phyloP scores from a whole-genome alignment of 2,329 filamentous ascomycete species.

The Talaromyces sp. region DNA sequence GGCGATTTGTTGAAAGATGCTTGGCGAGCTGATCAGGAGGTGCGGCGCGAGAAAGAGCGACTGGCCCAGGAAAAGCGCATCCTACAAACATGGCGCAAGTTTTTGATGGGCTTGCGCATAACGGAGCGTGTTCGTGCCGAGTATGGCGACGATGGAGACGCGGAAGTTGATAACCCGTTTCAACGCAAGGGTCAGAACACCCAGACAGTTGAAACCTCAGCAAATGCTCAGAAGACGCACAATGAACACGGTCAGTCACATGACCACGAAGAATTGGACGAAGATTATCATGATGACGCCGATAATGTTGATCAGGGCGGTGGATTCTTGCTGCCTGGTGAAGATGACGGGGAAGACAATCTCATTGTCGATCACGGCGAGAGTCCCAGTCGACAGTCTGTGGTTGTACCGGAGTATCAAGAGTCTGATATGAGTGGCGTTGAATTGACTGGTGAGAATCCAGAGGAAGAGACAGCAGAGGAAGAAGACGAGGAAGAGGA shows the following conservation, averaged over 20 bases:
- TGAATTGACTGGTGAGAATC: conserved; percentile 9
- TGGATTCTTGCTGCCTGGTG: conserved; percentile 17
- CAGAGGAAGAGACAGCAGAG: conserved; percentile 6
- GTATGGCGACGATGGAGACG: conserved; percentile 53
- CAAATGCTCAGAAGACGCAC: background rate
- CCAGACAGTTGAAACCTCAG: background rate
- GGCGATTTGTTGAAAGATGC: conserved; percentile 69
- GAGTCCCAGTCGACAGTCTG: background rate
- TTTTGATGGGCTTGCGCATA: conserved; percentile 79
- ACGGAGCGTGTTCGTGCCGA: conserved; percentile 69
- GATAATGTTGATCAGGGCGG: conserved; percentile 22
- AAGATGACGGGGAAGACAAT: conserved; percentile 15
- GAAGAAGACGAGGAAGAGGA: conserved; percentile 13
- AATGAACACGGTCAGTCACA: background rate
- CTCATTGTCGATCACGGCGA: conserved; percentile 26
- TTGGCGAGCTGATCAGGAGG: conserved; percentile 70
- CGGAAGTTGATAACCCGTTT: conserved; percentile 33
- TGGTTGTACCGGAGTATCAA: background rate
- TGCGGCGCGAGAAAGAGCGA: conserved; percentile 71
- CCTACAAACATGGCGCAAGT: conserved; percentile 75
- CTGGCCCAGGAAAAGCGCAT: conserved; percentile 72
- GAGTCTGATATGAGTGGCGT: background rate
- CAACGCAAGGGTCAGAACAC: conserved; percentile 11
- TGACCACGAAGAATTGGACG: conserved; percentile 11
- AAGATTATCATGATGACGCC: conserved; percentile 11